phyloP scores from a whole-genome alignment of 805 yeast genomes.

The Saccharomycopsis javanensis region DNA sequence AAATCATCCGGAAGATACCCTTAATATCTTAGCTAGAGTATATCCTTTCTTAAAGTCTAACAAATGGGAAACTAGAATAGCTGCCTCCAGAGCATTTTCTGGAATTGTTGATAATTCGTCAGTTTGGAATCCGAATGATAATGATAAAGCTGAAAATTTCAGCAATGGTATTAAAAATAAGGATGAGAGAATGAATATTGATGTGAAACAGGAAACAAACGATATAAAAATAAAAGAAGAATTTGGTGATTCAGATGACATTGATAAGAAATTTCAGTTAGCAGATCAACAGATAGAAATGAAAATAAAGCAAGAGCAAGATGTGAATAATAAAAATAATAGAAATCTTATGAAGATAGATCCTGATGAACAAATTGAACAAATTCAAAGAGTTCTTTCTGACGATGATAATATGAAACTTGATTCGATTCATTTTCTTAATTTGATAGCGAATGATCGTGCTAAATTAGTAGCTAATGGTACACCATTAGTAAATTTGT shows the following conservation, averaged over 20 bases:
- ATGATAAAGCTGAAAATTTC: constrained; percentile 10
- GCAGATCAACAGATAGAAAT: constrained; percentile 15
- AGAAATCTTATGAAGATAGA: constrained; percentile 22
- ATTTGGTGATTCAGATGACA: neutral
- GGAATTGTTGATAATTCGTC: constrained; percentile 75
- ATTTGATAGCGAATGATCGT: constrained; percentile 29
- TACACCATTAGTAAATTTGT: constrained; percentile 30
- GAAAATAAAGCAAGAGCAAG: constrained; percentile 19
- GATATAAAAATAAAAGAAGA: neutral
- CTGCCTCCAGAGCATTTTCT: constrained; percentile 93
- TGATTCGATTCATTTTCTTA: constrained; percentile 27
- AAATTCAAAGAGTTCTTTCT: constrained; percentile 9
- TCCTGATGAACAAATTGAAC: constrained; percentile 12
- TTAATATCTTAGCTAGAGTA: constrained; percentile 75
- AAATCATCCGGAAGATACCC: constrained; percentile 87
- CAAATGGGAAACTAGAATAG: constrained; percentile 93
- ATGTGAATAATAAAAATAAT: constrained; percentile 23
- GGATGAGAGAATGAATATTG: constrained; percentile 1
- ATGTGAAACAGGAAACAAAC: neutral
- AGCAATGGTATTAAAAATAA: too few species aligned
- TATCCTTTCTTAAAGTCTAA: constrained; percentile 76
- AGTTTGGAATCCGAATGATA: constrained; percentile 66
- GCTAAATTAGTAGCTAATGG: constrained; percentile 54
- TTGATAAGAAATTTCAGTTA: constrained; percentile 8
- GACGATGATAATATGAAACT: constrained; percentile 24